These are phyloP conservation scores for Fusarium equiseti DNA, from an alignment of 2,329 filamentous ascomycete species.

Conservation along the genomic window DNA sequence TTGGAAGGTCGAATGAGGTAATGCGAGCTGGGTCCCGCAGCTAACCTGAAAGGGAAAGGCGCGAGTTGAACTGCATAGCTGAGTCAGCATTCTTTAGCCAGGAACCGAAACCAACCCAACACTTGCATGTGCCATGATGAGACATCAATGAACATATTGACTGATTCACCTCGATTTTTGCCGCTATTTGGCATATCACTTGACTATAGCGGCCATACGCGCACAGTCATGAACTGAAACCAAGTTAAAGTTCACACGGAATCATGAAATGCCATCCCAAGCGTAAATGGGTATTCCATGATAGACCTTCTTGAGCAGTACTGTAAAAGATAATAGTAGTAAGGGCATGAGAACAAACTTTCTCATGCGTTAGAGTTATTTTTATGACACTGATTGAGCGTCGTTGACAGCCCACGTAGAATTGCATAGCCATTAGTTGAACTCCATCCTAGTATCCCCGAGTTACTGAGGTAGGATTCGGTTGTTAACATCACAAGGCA, in stretches of 20 bases:
- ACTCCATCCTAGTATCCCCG: not conserved
- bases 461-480: not conserved
- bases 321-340: too few species aligned
- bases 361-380: not conserved
- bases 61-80: not conserved
- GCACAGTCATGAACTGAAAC: not conserved
- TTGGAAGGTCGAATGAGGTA: conserved; percentile 48
- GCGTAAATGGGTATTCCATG: not conserved
- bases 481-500: not conserved
- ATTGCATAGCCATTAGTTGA: not conserved
- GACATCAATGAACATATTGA: not conserved
- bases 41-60: conserved; percentile 24
- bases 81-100: conserved; percentile 10
- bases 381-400: not conserved
- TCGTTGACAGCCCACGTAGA: not conserved
- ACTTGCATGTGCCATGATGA: not conserved
- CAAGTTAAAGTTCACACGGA: not conserved
- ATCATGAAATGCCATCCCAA: not conserved
- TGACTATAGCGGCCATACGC: not conserved
- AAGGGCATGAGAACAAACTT: too few species aligned
- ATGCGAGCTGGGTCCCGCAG: conserved; percentile 19
- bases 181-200: not conserved
- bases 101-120: conserved; percentile 7
- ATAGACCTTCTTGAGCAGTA: not conserved
- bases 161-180: not conserved